phyloP scores from a whole-genome alignment of 768 basidiomycete species.

The Mycena capillaripes region DNA sequence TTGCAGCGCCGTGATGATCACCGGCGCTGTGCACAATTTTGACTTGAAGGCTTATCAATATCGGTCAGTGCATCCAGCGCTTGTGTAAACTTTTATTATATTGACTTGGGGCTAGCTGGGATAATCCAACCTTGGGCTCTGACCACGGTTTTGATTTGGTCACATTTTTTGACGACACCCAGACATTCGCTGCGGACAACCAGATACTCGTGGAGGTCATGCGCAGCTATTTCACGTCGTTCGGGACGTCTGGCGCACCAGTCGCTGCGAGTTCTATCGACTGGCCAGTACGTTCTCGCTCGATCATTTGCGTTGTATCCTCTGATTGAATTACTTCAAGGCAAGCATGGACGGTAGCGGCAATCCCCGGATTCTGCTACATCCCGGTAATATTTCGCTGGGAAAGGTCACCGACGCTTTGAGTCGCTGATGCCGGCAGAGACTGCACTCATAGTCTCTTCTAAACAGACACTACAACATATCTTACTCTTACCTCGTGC shows the following conservation, averaged over 20 bases:
- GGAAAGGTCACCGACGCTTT: conserved; percentile 39
- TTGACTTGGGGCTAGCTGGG: conserved; percentile 45
- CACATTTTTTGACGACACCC: conserved; percentile 48
- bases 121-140: conserved; percentile 56
- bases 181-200: conserved; percentile 42
- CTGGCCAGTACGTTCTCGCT: conserved; percentile 46
- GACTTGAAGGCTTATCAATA: background rate
- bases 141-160: conserved; percentile 52
- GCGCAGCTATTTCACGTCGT: conserved; percentile 56
- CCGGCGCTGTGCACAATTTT: background rate
- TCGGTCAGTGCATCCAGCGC: background rate
- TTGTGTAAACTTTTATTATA: conserved; percentile 14
- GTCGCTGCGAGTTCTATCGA: conserved; percentile 34
- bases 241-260: conserved; percentile 50
- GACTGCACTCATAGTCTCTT: too few species aligned
- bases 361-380: conserved; percentile 46
- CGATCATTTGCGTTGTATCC: background rate
- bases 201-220: conserved; percentile 50
- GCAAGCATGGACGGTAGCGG: conserved; percentile 24
- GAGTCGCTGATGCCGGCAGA: conserved; percentile 43
- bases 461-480: too few species aligned
- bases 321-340: background rate
- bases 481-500: too few species aligned
- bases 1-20: background rate
- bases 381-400: conserved; percentile 42